Evolutionary conservation across 345 rosid genomes (phyloP).

Genomic region (Gossypium ekmanianum): DNA sequence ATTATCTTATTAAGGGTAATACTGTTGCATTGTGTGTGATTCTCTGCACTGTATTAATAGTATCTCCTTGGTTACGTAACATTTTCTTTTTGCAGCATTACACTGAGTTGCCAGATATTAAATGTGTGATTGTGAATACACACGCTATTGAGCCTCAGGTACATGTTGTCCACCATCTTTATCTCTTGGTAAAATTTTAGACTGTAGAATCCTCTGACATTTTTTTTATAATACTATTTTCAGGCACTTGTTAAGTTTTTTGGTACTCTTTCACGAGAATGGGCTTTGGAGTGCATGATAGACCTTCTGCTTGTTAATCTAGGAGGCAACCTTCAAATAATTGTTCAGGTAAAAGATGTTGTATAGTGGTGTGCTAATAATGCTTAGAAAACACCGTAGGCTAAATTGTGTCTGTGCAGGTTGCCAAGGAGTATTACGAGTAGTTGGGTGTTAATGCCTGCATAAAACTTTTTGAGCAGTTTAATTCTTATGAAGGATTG

Average conservation of each 20-base stretch:
- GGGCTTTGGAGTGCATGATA: conserved; percentile 99
- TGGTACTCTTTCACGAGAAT: conserved; percentile 92
- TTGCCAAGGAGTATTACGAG: conserved; percentile 96
- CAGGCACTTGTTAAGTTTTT: conserved; percentile 97
- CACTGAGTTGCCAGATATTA: conserved; percentile 88
- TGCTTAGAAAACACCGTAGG: conserved; percentile 12
- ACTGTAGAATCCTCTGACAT: neutral
- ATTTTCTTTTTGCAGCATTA: conserved; percentile 67
- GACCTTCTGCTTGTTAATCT: conserved; percentile 88
- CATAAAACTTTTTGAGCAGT: conserved; percentile 91
- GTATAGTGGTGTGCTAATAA: conserved; percentile 15
- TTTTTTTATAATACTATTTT: conserved; percentile 15
- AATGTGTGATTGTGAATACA: conserved; percentile 95
- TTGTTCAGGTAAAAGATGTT: conserved; percentile 64
- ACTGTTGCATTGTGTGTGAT: neutral
- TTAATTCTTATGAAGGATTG: conserved; percentile 93
- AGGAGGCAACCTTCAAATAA: conserved; percentile 93
- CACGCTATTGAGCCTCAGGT: conserved; percentile 99
- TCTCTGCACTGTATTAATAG: neutral
- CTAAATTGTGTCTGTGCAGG: conserved; percentile 42
- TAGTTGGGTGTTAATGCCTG: conserved; percentile 95
- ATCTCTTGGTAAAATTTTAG: conserved; percentile 14
- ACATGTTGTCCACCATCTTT: conserved; percentile 18
- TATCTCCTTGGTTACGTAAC: neutral
- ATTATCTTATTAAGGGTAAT: conserved; percentile 11